Percentiles rank a stretch among this genome's conserved stretches.
phyloP scores from a whole-genome alignment of 768 basidiomycete species.

The Cystofilobasidium ferigula region DNA sequence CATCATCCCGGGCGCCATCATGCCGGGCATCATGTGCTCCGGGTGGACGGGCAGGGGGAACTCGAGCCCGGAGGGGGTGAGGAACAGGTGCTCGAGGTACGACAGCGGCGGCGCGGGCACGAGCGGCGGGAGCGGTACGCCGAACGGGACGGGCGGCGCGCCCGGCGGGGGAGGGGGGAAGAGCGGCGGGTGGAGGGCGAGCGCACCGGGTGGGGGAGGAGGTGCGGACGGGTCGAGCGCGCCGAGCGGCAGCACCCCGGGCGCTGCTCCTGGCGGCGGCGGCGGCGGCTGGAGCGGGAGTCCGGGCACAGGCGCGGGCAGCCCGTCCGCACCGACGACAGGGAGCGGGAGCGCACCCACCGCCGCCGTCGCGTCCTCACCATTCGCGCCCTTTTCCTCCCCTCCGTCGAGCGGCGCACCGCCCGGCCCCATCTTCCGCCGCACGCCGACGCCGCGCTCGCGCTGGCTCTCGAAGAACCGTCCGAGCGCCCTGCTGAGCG shows the following conservation, averaged over 20 bases:
- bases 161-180: constrained; percentile 18
- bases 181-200: background rate
- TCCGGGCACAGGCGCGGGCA: too few relatives aligned
- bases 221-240: constrained; percentile 30
- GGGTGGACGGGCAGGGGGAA: constrained; percentile 19
- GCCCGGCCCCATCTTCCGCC: constrained; percentile 41
- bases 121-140: background rate
- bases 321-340: too few relatives aligned
- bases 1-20: background rate
- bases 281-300: too few relatives aligned
- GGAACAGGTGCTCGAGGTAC: constrained; percentile 35
- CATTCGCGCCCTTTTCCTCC: constrained; percentile 52
- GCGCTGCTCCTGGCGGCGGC: constrained; percentile 32
- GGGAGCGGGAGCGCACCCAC: constrained; percentile 29
- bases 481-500: constrained; percentile 62
- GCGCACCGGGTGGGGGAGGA: constrained; percentile 15
- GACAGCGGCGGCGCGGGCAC: constrained; percentile 24
- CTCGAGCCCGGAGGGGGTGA: constrained; percentile 33
- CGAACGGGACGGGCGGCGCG: constrained; percentile 2
- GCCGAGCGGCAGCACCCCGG: too few relatives aligned
- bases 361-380: background rate
- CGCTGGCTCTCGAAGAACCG: constrained; percentile 30
- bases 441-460: constrained; percentile 16
- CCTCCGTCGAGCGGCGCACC: constrained; percentile 47
- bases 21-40: constrained; percentile 26